phyloP scores from a whole-genome alignment of 2,329 filamentous ascomycete genomes.

The Epichloe sp. region DNA sequence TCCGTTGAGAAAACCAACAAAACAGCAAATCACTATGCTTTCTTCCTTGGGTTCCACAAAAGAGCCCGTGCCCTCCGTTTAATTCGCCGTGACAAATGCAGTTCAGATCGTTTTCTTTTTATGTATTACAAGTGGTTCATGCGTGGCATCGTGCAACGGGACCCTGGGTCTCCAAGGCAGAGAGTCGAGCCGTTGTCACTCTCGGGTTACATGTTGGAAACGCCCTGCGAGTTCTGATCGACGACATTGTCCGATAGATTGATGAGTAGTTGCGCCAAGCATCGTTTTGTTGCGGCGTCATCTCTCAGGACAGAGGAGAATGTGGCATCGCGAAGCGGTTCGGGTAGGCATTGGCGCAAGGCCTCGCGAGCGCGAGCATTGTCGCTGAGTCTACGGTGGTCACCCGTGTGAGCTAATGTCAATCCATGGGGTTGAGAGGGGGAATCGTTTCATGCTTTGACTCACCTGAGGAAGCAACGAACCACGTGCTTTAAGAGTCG shows the following conservation, averaged over 20 bases:
- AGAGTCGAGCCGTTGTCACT: neutral
- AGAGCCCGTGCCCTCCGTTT: neutral
- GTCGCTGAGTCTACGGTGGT: constrained; percentile 60
- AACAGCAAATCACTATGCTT: neutral
- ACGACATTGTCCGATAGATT: constrained; percentile 85
- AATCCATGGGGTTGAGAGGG: neutral
- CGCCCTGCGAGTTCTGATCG: constrained; percentile 26
- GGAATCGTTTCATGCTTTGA: constrained; percentile 5
- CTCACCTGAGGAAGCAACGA: constrained; percentile 84
- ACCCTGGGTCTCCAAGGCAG: neutral
- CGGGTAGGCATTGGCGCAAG: constrained; percentile 86
- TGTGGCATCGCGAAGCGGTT: constrained; percentile 95
- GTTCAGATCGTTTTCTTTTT: neutral
- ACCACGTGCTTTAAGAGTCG: constrained; percentile 95
- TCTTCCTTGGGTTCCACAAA: neutral
- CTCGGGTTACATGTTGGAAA: constrained; percentile 21
- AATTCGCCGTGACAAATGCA: constrained; percentile 1
- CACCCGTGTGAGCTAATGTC: constrained; percentile 8
- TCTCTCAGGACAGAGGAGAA: constrained; percentile 94
- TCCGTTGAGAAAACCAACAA: neutral
- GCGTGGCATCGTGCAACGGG: constrained; percentile 3
- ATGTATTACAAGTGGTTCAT: neutral
- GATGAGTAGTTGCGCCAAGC: constrained; percentile 90
- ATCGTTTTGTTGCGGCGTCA: constrained; percentile 94
- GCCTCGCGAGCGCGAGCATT: constrained; percentile 93